Evolutionary conservation across 352 stramenopile genomes (phyloP), one percentile per base, ranked within the genome.

Genomic region (Globisporangium cystogenes): DNA sequence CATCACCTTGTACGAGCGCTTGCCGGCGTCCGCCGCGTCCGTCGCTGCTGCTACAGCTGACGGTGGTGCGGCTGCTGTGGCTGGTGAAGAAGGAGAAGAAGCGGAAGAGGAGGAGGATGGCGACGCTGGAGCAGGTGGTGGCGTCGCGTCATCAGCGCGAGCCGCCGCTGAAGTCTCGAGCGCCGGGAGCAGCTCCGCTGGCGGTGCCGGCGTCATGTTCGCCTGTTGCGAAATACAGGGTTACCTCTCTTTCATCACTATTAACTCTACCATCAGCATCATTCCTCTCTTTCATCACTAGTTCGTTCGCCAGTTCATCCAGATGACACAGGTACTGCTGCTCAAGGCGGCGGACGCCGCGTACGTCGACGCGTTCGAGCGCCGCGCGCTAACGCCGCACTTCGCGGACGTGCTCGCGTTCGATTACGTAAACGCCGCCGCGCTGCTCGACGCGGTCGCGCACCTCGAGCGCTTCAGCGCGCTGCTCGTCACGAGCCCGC

Each of bases 401-500:
- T 93, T 93, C 48, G 65, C 68, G 0, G 76, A 93, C 15, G 80
- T 90, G 14, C 43, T 93, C 48, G 72, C 63, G 29, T 93, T 90
- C 51, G 67, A 80, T 21, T 89, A 80, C 58, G 52, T 88, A 10
- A 86, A 90, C 50, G 33, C n/a, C 1, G 60, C 67, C 39, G 57
- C 48, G 14, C 57, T 90, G 45, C 35, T 54, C 18, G 59, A 72
- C 12, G 61, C 76, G 15, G 41, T 87, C 53, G 56, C 62, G 23
- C 54, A 76, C 21, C 45, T 93, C n/a, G 64, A 76, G 24, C 51
- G 56, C 43, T 86, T 82, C 53, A 72, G 71, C 40, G 72, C 67
- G 26, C 55, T 93, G 23, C 62, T 93, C 48, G 55, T 93, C 54
- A 93, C 82, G 26, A 91, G 80, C 72, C 80, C 82, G 21, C 82